Conservation (phyloP, 257 asterid species). For the Thymus mandschuricus region DNA sequence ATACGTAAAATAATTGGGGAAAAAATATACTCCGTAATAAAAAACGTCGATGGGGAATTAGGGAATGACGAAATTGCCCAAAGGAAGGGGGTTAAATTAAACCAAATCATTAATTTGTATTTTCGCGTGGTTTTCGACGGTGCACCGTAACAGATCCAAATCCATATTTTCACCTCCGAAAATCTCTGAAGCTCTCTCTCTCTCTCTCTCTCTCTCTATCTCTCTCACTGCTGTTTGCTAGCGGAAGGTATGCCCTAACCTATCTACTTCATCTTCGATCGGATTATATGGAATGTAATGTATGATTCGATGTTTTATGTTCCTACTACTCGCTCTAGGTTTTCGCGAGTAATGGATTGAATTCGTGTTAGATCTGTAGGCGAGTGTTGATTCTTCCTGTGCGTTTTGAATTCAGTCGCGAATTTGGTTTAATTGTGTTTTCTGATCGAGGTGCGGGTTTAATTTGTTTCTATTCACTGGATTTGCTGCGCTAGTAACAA, state of each 20-base stretch:
- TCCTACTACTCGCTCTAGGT: background rate
- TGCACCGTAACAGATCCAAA: conserved; percentile 40
- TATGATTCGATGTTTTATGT: background rate
- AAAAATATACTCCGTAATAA: too few relatives aligned
- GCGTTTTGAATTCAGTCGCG: conserved; percentile 2
- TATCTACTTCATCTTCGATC: conserved; percentile 12
- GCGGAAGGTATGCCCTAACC: conserved; percentile 40
- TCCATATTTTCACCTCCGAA: conserved; percentile 36
- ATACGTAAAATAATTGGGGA: too few relatives aligned
- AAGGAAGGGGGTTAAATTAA: background rate
- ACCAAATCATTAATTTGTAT: conserved; percentile 30
- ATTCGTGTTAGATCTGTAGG: conserved; percentile 38
- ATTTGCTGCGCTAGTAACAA: background rate
- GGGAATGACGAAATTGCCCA: conserved; percentile 24
- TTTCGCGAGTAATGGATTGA: conserved; percentile 4
- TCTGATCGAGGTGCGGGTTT: background rate
- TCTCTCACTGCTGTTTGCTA: conserved; percentile 28
- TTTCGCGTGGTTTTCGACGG: conserved; percentile 21
- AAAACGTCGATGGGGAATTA: background rate
- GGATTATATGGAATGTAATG: background rate
- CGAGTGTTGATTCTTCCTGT: background rate
- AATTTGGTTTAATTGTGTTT: conserved; percentile 17
- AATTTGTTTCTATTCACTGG: background rate
- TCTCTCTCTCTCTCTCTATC: background rate
- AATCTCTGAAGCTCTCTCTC: conserved; percentile 3